A percentile compares a stretch with the other conserved stretches of the same genome.
Evolutionary conservation across 2,329 filamentous ascomycete species (phyloP).

Genomic region (Fusarium lyarnte): DNA sequence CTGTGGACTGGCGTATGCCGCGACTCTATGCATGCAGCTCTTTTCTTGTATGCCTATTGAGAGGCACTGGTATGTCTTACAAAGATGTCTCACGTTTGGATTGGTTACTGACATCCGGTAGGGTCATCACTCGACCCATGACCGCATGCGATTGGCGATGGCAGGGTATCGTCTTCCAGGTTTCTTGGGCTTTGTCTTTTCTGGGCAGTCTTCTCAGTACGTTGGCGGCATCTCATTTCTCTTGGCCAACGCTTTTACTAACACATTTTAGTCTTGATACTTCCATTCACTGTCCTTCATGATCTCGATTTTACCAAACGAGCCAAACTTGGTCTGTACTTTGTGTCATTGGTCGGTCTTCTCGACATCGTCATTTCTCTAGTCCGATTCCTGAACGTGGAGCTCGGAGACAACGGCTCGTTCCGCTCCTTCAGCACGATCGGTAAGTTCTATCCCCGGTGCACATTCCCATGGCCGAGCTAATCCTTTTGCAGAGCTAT

Average conservation of each 20-base stretch:
- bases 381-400: constrained; percentile 26
- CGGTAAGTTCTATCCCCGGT: background rate
- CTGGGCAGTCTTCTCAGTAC: constrained; percentile 22
- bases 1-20: constrained; percentile 8
- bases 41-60: constrained; percentile 32
- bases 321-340: constrained; percentile 12
- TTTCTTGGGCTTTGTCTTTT: constrained; percentile 26
- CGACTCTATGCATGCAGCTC: constrained; percentile 17
- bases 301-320: constrained; percentile 18
- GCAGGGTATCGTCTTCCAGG: constrained; percentile 24
- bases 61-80: constrained; percentile 15
- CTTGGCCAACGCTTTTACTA: background rate
- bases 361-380: constrained; percentile 27
- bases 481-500: constrained; percentile 16
- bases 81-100: background rate
- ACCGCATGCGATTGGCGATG: constrained; percentile 16
- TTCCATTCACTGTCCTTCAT: constrained; percentile 21
- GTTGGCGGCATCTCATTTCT: background rate
- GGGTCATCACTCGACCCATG: constrained; percentile 16
- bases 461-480: background rate
- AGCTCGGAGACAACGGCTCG: constrained; percentile 8
- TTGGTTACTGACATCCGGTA: background rate
- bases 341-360: constrained; percentile 23
- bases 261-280: constrained; percentile 4
- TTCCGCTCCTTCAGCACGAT: constrained; percentile 12